Evolutionary conservation across 352 stramenopile species (phyloP), one percentile per base, ranked within the genome.

Genomic region (Phytophthora niederhauseri): DNA sequence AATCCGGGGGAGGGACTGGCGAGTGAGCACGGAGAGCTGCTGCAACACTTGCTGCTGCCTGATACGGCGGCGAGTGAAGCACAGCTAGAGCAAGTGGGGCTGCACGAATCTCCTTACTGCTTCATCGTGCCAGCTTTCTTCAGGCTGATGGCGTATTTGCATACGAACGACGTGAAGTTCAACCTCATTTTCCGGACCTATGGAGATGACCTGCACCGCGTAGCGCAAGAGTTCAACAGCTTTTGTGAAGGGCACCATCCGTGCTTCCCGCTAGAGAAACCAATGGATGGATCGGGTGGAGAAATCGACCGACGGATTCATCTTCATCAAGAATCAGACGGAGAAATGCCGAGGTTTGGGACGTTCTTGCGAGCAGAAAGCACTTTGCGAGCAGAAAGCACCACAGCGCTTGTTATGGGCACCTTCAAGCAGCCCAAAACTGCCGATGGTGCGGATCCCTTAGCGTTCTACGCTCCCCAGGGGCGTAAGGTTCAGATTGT

Each of bases 171-270:
- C 43, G 66, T 74, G 4, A 66, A 38, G n/a, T 94, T 91, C 66
- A 92, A 90, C 64, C 70, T 94, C 52, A 82, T 94, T 34, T 94
- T 94, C 58, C 84, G 87, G 6, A 94, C 87, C 2, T 94, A 73
- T 46, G 87, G 87, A 3, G 75, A 94, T 58, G 87, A 94, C 41
- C 61, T 94, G 12, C 70, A 77, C 61, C 78, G 77, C 19, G 84
- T 94, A 34, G 85, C 85, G 2, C 67, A 88, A 46, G 87, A 94
- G 60, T 93, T 94, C 65, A 94, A 94, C 48, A 72, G 72, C 41
- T 94, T 94, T 54, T 94, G 87, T 57, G 76, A 89, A 57, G 80
- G 83, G 12, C 53, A 68, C 0, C 87, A 94, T 49, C 87, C 87
- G 34, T 87, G 75, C 34, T 90, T 91, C 57, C 69, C 68, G 5